Conservation (phyloP, 495 filamentous ascomycete genomes). For the Astrocystis sublimbata region DNA sequence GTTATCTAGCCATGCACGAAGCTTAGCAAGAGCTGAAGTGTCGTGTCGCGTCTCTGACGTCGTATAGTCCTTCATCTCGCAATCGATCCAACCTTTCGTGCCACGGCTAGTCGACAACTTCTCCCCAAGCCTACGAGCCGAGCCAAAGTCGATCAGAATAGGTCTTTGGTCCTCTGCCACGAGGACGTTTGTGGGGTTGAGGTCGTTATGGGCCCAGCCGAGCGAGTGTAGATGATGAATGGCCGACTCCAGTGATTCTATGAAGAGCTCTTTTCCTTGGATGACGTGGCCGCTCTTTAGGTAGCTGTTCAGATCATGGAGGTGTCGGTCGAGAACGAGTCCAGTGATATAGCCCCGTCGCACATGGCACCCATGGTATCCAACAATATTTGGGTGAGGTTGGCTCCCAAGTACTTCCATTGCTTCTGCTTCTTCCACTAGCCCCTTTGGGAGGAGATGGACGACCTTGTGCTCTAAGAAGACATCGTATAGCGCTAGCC, state of each 20-base stretch:
- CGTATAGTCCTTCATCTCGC: conserved; percentile 30
- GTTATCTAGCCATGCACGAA: conserved; percentile 28
- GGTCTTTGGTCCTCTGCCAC: conserved; percentile 29
- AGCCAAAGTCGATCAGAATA: conserved; percentile 42
- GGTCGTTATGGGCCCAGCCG: conserved; percentile 45
- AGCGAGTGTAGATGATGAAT: conserved; percentile 37
- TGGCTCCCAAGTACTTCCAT: conserved; percentile 23
- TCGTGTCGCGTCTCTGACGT: conserved; percentile 38
- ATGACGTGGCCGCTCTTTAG: conserved; percentile 11
- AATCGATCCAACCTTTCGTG: conserved; percentile 35
- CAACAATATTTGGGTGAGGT: conserved; percentile 43
- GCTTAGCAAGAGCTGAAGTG: conserved; percentile 30
- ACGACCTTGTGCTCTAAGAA: conserved; percentile 20
- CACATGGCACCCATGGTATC: conserved; percentile 38
- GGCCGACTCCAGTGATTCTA: conserved; percentile 34
- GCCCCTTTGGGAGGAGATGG: conserved; percentile 11
- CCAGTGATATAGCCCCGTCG: conserved; percentile 38
- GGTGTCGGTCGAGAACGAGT: conserved; percentile 41
- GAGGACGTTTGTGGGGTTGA: conserved; percentile 43
- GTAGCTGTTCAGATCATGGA: conserved; percentile 25
- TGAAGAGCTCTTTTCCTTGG: conserved; percentile 30
- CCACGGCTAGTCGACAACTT: conserved; percentile 29
- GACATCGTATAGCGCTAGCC: conserved; percentile 18
- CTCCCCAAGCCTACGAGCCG: conserved; percentile 23
- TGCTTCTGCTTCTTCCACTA: conserved; percentile 28